These are phyloP conservation scores for Suhomyces bokatorum DNA, from an alignment of 1,139 yeast species.

Conservation along the genomic window DNA sequence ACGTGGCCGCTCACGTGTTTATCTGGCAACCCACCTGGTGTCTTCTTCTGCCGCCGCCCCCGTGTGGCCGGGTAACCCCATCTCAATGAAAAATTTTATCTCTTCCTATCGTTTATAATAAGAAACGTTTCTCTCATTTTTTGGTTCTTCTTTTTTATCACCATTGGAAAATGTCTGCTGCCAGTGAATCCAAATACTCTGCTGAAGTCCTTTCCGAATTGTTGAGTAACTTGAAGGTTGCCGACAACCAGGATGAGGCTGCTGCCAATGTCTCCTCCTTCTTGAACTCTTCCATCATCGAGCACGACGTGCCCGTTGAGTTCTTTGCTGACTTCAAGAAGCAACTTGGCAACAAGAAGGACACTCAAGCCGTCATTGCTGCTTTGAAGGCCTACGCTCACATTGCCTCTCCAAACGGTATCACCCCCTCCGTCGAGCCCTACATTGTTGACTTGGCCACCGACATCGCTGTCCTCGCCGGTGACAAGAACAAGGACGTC, in stretches of 20 bases:
- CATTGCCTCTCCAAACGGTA: slow-evolving; percentile 78
- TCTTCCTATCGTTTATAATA: slow-evolving; percentile 10
- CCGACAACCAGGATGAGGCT: slow-evolving; percentile 86
- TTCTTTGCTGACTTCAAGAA: slow-evolving; percentile 78
- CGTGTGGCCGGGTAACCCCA: slow-evolving; percentile 14
- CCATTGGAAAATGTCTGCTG: slow-evolving; percentile 56
- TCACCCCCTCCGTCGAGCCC: slow-evolving; percentile 94
- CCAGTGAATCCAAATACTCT: slow-evolving; percentile 64
- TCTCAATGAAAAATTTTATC: slow-evolving; percentile 13
- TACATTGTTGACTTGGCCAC: slow-evolving; percentile 75
- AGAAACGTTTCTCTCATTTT: slow-evolving; percentile 12
- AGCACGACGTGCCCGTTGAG: slow-evolving; percentile 94
- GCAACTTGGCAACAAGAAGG: slow-evolving; percentile 81
- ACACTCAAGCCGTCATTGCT: slow-evolving; percentile 59
- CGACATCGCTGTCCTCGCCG: slow-evolving; percentile 73
- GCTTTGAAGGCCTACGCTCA: slow-evolving; percentile 83
- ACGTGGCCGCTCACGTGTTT: not conserved
- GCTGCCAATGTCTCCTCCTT: slow-evolving; percentile 90
- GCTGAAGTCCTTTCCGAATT: slow-evolving; percentile 89
- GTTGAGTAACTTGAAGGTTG: slow-evolving; percentile 88
- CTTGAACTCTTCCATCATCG: slow-evolving; percentile 95
- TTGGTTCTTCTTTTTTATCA: slow-evolving; percentile 15
- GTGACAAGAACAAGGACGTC: slow-evolving; percentile 80
- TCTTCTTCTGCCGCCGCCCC: slow-evolving; percentile 5
- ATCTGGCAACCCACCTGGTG: not conserved